Conservation (phyloP, 2,329 filamentous ascomycete genomes). For the Fusarium beomiforme region DNA sequence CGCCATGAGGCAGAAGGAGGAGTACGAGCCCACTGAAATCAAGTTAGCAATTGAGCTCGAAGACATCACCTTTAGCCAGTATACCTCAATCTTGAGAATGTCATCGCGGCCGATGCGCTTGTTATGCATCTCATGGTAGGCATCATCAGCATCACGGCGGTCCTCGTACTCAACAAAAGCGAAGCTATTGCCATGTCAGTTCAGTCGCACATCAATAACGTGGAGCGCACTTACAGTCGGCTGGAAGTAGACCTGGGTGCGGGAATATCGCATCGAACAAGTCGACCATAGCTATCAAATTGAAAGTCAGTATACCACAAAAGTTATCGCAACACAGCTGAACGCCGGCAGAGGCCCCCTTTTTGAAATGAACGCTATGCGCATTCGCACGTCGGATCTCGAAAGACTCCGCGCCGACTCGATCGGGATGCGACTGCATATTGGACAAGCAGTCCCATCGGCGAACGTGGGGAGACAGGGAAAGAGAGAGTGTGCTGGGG, state of each 20-base stretch:
- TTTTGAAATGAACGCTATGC: conserved; percentile 39
- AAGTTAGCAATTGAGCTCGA: neutral
- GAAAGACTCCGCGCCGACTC: conserved; percentile 39
- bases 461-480: conserved; percentile 37
- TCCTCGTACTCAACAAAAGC: conserved; percentile 99
- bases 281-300: conserved; percentile 84
- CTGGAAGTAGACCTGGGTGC: conserved; percentile 93
- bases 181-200: conserved; percentile 66
- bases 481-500: conserved; percentile 36
- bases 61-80: conserved; percentile 38
- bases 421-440: conserved; percentile 42
- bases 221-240: conserved; percentile 79
- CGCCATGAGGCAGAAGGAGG: conserved; percentile 98
- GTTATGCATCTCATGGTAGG: conserved; percentile 99
- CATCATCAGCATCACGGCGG: conserved; percentile 96
- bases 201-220: neutral
- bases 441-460: conserved; percentile 44
- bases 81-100: conserved; percentile 95
- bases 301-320: conserved; percentile 60
- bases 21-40: conserved; percentile 89
- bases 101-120: conserved; percentile 97
- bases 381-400: conserved; percentile 39
- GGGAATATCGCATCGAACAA: conserved; percentile 98
- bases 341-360: conserved; percentile 42
- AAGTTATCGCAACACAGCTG: conserved; percentile 22